Percentiles rank a stretch among this genome's conserved stretches.
phyloP scores from a whole-genome alignment of 1,284 basidiomycete species.

The Apiotrichum brassicae region DNA sequence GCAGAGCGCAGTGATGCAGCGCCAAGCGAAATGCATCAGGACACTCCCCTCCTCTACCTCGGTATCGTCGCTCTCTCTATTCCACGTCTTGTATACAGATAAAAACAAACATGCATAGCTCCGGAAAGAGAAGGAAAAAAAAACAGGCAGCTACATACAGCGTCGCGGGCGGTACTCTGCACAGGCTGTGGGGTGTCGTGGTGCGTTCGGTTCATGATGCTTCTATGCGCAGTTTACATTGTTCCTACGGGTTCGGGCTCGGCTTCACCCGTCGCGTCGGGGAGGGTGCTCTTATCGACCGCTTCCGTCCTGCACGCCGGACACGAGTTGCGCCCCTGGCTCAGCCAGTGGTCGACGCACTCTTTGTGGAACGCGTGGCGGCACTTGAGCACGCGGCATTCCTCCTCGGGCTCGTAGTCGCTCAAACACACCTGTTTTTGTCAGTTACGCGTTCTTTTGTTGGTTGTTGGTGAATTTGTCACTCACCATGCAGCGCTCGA shows the following conservation, averaged over 20 bases:
- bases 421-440: conserved; percentile 68
- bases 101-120: too few relatives aligned
- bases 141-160: too few relatives aligned
- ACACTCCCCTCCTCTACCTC: too few relatives aligned
- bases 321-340: conserved; percentile 77
- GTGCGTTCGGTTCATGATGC: too few relatives aligned
- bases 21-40: too few relatives aligned
- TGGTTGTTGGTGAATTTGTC: not conserved
- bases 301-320: conserved; percentile 60
- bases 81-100: too few relatives aligned
- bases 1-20: too few relatives aligned
- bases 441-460: not conserved
- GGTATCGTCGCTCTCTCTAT: too few relatives aligned
- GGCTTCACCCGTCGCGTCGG: not conserved
- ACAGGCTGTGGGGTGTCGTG: not conserved
- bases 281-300: not conserved
- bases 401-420: conserved; percentile 67
- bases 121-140: too few relatives aligned
- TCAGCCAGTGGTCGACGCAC: conserved; percentile 80
- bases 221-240: too few relatives aligned
- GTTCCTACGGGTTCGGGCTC: too few relatives aligned
- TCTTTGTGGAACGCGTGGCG: conserved; percentile 75
- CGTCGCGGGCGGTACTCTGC: too few relatives aligned
- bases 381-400: conserved; percentile 70
- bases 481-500: conserved; percentile 60